Evolutionary conservation across 1,139 yeast species (phyloP), one percentile per base, ranked within the genome.

Genomic region (Magnusiomyces suaveolens): DNA sequence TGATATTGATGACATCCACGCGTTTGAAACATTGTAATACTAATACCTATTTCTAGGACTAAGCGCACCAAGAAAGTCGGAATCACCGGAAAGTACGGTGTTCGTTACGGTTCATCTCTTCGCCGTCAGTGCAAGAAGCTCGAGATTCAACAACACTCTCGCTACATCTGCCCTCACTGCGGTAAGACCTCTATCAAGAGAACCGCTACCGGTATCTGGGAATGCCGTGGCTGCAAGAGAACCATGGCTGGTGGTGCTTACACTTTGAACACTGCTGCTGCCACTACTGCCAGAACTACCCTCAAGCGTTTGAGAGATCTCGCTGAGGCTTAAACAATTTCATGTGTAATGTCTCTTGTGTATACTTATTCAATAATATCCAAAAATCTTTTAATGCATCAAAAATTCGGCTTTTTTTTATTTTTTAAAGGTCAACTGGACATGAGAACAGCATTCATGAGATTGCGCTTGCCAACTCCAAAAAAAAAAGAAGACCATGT

Each of bases 11-110:
- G 36, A 12, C 6, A 6, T 8, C 12, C 12, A 29, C 12, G 36
- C 14, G n/a, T n/a, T n/a, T n/a, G n/a, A 29, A 29, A 29, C 12
- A 8, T 8, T 29, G 6, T 8, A 29, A 38, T 8, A 38, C 20
- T 4, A 38, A 38, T 16, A 38, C 20, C n/a, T 20, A 14, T 14
- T 23, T n/a, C 47, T 46, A 88, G 96, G 97, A 85, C 97, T 79
- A 90, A 90, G 82, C 88, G 99, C 87, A 92, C 99, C 72, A 92
- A 92, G 95, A 92, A 92, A 90, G 99, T 92, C 77, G 99, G 99
- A 80, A 92, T 92, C 83, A 92, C 99, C 78, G 99, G 99, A 84
- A 94, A 94, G 84, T 92, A 88, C 85, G 99, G 97, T 87, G 97
- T 92, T 81, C 90, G 98, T 85, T 92, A 92, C 82, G 97, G 99